Conservation (phyloP, 2,329 filamentous ascomycete genomes). For the Lecanosticta acicola region DNA sequence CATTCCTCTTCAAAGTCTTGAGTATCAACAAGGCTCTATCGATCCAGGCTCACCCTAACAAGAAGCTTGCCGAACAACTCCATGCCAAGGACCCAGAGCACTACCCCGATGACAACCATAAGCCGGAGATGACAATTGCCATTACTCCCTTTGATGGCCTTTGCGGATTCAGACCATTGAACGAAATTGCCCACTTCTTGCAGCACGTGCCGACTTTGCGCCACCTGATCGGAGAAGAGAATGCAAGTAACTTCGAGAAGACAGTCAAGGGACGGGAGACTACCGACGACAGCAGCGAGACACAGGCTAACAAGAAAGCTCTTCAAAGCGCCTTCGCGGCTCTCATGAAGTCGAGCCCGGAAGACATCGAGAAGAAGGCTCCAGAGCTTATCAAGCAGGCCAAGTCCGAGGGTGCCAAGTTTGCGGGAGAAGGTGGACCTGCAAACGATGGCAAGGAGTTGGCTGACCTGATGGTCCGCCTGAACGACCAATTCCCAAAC, state of each 20-base stretch:
- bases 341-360: constrained; percentile 71
- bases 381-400: constrained; percentile 67
- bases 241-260: constrained; percentile 42
- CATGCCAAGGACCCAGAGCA: constrained; percentile 84
- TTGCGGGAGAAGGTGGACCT: constrained; percentile 67
- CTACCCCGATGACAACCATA: constrained; percentile 99
- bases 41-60: constrained; percentile 75
- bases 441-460: constrained; percentile 65
- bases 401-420: constrained; percentile 60
- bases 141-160: constrained; percentile 94
- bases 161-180: constrained; percentile 86
- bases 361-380: constrained; percentile 59
- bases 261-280: constrained; percentile 50
- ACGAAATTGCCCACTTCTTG: constrained; percentile 82
- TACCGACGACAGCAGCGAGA: constrained; percentile 41
- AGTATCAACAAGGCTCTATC: constrained; percentile 93
- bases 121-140: constrained; percentile 98
- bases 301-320: constrained; percentile 64
- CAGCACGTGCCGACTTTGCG: constrained; percentile 53
- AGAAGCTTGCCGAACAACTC: constrained; percentile 78
- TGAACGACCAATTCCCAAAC: constrained; percentile 76
- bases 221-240: constrained; percentile 44
- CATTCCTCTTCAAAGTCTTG: constrained; percentile 96
- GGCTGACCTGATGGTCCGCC: constrained; percentile 67
- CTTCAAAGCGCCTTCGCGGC: constrained; percentile 69